These are phyloP conservation scores for Thermothielavioides terrestris DNA, from an alignment of 495 filamentous ascomycete genomes.

Conservation along the genomic window DNA sequence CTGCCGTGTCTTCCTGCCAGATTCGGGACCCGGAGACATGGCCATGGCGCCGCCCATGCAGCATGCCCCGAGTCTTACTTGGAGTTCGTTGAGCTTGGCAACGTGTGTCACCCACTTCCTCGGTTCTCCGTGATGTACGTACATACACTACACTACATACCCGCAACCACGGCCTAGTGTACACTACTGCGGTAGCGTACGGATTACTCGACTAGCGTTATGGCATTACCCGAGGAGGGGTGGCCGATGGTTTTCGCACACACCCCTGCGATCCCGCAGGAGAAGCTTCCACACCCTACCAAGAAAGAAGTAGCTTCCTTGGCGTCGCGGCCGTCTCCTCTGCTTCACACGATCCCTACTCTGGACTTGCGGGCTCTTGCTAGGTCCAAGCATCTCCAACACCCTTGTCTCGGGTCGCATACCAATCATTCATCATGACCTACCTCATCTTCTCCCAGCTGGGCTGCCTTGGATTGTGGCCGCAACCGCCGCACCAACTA, in stretches of 20 bases:
- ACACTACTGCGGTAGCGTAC: too few species aligned
- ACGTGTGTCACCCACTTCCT: too few species aligned
- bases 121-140: too few species aligned
- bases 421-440: not conserved
- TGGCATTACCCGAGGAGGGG: not conserved
- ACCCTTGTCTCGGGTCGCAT: not conserved
- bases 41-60: not conserved
- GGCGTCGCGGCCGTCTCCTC: not conserved
- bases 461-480: not conserved
- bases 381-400: not conserved
- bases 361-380: too few species aligned
- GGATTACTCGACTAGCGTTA: too few species aligned
- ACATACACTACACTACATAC: too few species aligned
- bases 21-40: not conserved
- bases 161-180: too few species aligned
- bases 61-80: not conserved
- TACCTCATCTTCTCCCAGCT: not conserved
- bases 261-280: constrained; percentile 7
- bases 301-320: not conserved
- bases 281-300: constrained; percentile 3
- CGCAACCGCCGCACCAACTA: not conserved
- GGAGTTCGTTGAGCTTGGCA: too few species aligned
- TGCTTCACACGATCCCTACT: not conserved
- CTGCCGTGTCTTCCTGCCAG: not conserved
- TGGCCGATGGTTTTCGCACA: not conserved